phyloP scores from a whole-genome alignment of 768 basidiomycete species.

The Tubosaeta brunneosetosa region DNA sequence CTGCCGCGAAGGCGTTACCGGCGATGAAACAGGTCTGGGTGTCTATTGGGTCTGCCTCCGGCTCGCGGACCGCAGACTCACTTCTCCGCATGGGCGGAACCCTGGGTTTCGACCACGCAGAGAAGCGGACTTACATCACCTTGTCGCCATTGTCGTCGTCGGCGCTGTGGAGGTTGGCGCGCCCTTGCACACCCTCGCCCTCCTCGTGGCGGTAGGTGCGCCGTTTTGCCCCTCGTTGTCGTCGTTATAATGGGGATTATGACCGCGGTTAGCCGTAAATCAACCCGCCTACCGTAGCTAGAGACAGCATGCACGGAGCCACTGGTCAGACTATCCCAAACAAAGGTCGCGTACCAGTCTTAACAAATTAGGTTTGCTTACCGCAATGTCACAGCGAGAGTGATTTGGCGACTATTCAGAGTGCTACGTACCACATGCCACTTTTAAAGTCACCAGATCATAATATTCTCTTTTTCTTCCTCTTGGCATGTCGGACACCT shows the following conservation, averaged over 20 bases:
- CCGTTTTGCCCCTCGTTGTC: too few relatives aligned
- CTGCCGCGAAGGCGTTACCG: not conserved
- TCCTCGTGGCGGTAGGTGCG: too few relatives aligned
- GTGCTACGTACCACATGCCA: not conserved
- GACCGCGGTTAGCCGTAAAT: not conserved
- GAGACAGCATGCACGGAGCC: too few relatives aligned
- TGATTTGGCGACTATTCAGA: not conserved
- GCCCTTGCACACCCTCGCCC: too few relatives aligned
- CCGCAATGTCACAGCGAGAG: not conserved
- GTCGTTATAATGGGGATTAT: too few relatives aligned
- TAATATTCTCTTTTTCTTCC: constrained; percentile 5
- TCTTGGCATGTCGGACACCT: constrained; percentile 6
- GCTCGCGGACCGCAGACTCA: too few relatives aligned
- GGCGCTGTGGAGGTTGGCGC: too few relatives aligned
- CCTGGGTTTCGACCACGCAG: too few relatives aligned
- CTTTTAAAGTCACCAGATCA: constrained; percentile 3
- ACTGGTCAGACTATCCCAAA: not conserved
- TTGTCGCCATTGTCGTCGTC: too few relatives aligned
- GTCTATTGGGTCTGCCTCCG: too few relatives aligned
- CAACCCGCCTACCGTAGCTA: not conserved
- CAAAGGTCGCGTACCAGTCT: not conserved
- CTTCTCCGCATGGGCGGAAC: too few relatives aligned
- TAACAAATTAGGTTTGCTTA: not conserved
- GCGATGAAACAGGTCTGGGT: not conserved
- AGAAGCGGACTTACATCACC: too few relatives aligned